Evolutionary conservation across 2,329 filamentous ascomycete species (phyloP).

Genomic region (Fusarium lyarnte): DNA sequence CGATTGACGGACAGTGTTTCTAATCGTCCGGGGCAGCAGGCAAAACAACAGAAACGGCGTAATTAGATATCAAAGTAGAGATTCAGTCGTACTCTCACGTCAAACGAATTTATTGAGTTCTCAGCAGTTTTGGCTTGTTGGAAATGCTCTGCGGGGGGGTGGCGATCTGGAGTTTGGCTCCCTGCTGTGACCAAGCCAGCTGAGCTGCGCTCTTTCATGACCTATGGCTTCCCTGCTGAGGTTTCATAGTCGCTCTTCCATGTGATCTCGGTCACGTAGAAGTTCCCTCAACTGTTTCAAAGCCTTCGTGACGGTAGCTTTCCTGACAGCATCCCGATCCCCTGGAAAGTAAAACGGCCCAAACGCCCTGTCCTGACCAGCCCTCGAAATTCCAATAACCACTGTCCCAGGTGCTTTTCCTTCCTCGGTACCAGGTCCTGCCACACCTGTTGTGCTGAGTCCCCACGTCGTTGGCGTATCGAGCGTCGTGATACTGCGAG

Average conservation of each 20-base stretch:
- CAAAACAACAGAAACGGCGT: background rate
- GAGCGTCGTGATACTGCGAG: constrained; percentile 10
- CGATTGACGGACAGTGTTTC: background rate
- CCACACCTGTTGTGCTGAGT: constrained; percentile 25
- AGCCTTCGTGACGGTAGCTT: constrained; percentile 6
- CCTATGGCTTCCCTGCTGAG: rapidly evolving
- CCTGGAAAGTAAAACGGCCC: constrained; percentile 31
- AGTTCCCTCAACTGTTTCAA: constrained; percentile 14
- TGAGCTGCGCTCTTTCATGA: rapidly evolving
- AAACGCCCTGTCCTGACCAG: background rate
- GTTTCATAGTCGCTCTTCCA: background rate
- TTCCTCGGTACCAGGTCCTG: constrained; percentile 21
- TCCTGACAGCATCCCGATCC: constrained; percentile 9
- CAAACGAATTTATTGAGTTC: rapidly evolving
- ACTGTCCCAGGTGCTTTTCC: constrained; percentile 29
- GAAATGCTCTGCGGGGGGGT: rapidly evolving
- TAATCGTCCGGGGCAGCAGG: too few species aligned
- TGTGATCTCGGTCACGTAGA: background rate
- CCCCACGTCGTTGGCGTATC: constrained; percentile 34
- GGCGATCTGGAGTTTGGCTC: background rate
- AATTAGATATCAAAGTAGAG: background rate
- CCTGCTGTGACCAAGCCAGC: rapidly evolving
- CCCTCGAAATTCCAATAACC: constrained; percentile 24
- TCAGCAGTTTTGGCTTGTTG: background rate
- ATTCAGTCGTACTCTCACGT: rapidly evolving